Conservation (phyloP, 2,329 filamentous ascomycete genomes). For the Plectosphaerella plurivora region DNA sequence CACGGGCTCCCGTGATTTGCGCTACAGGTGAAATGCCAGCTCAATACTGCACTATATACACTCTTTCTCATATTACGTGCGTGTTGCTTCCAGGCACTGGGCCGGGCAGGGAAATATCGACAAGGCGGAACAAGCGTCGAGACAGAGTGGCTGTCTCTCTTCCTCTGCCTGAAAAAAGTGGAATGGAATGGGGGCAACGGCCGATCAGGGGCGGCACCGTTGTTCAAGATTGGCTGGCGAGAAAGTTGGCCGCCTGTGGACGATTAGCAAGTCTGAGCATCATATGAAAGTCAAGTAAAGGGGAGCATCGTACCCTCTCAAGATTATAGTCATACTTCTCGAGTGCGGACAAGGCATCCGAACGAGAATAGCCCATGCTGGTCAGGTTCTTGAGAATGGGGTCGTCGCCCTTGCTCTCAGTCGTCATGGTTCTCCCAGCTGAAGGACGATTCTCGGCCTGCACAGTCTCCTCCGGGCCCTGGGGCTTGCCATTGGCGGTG, state of each 20-base stretch:
- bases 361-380: slow-evolving; percentile 78
- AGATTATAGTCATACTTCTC: slow-evolving; percentile 97
- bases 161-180: too few species aligned
- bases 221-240: slow-evolving; percentile 48
- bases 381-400: slow-evolving; percentile 86
- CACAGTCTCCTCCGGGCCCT: background rate
- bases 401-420: slow-evolving; percentile 79
- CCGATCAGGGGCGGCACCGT: too few species aligned
- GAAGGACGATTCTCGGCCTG: slow-evolving; percentile 19
- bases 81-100: too few species aligned
- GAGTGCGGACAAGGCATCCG: slow-evolving; percentile 70
- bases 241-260: slow-evolving; percentile 47
- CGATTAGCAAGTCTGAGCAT: background rate
- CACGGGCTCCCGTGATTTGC: too few species aligned
- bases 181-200: too few species aligned
- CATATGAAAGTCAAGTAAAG: background rate
- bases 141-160: too few species aligned
- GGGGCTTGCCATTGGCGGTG: slow-evolving; percentile 11
- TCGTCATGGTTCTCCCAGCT: slow-evolving; percentile 63
- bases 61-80: too few species aligned
- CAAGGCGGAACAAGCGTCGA: too few species aligned
- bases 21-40: too few species aligned
- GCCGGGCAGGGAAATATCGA: too few species aligned
- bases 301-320: slow-evolving; percentile 67
- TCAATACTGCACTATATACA: too few species aligned